Evolutionary conservation across 768 basidiomycete species (phyloP), one percentile per base, ranked within the genome.

Genomic region (Collybiopsis confluens): DNA sequence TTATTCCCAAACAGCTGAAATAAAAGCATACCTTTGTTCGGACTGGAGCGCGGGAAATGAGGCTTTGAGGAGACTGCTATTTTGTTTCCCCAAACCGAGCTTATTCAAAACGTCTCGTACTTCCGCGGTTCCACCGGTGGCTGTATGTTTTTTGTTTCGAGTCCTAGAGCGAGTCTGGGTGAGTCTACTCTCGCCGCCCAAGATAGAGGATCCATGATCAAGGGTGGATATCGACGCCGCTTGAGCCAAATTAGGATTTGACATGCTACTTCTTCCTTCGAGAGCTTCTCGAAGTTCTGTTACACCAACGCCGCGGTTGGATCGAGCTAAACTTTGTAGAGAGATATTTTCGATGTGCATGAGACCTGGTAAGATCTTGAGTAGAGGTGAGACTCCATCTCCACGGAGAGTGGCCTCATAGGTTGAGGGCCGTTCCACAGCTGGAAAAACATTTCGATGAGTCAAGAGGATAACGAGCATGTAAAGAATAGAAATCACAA

Each of bases 331-430:
- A 62, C 90, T 92, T 64, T 90, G 89, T 53, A 92, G 74, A 5
- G 94, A 96, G 30, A 91, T 74, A 65, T 96, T 96, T 61, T 94
- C 90, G 49, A 90, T 89, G 59, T 90, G 86, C 90, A 94, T 96
- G 57, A 96, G 73, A 15, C 87, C 85, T 30, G 90, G 90, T 4
- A 90, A 88, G 30, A 93, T 82, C 64, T 84, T 90, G 50, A 91
- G 77, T 40, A 92, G 76, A 2, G 89, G 86, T 2, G 88, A 82
- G 37, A 86, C 71, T 13, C 83, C 83, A 59, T 92, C 88, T 52
- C 80, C 80, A 21, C 86, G 76, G 18, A 75, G 59, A 20, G 80
- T 77, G 8, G 74, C 62, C 20, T 91, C 84, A 55, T 78, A 82
- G 11, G 67, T 68, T 11, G 73, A 68, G 13, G 77, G 73, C 46